Evolutionary conservation across 2,329 filamentous ascomycete genomes (phyloP).

Genomic region (Phoma herbarum): DNA sequence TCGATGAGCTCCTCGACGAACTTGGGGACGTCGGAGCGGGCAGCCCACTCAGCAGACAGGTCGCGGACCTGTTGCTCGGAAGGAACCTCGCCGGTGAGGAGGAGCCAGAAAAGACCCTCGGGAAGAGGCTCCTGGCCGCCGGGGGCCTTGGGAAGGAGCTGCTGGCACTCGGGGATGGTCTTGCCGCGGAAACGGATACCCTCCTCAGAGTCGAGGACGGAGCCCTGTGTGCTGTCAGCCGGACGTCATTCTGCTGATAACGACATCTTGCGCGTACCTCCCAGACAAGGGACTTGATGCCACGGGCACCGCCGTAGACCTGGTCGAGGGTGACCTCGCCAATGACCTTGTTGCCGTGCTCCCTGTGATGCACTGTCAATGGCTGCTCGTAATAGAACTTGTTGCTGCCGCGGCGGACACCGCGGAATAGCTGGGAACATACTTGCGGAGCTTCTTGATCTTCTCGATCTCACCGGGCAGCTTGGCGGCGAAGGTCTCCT

Average conservation of each 20-base stretch:
- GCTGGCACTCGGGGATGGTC: constrained; percentile 98
- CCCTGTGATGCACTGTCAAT: constrained; percentile 64
- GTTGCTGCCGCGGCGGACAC: background rate
- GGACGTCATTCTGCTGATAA: constrained; percentile 49
- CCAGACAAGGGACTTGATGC: constrained; percentile 99
- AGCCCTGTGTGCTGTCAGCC: constrained; percentile 52
- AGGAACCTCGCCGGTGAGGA: constrained; percentile 96
- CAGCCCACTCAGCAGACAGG: constrained; percentile 98
- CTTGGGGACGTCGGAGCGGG: constrained; percentile 94
- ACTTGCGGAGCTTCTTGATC: constrained; percentile 99
- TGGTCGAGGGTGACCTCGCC: constrained; percentile 99
- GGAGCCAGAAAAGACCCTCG: constrained; percentile 99
- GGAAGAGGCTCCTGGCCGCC: constrained; percentile 97
- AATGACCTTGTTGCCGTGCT: constrained; percentile 92
- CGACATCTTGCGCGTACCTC: constrained; percentile 60
- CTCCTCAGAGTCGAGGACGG: constrained; percentile 97
- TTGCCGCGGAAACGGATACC: constrained; percentile 99
- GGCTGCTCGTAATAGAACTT: constrained; percentile 11
- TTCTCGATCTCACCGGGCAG: constrained; percentile 97
- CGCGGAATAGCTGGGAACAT: constrained; percentile 41
- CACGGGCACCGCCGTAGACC: constrained; percentile 98
- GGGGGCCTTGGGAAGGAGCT: constrained; percentile 94
- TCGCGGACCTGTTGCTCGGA: constrained; percentile 98
- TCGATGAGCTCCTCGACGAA: constrained; percentile 99
- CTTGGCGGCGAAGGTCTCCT: constrained; percentile 97